A percentile compares a stretch with the other conserved stretches of the same genome.
Evolutionary conservation across 1,284 basidiomycete genomes (phyloP).

Genomic region (Wallemia hederae): DNA sequence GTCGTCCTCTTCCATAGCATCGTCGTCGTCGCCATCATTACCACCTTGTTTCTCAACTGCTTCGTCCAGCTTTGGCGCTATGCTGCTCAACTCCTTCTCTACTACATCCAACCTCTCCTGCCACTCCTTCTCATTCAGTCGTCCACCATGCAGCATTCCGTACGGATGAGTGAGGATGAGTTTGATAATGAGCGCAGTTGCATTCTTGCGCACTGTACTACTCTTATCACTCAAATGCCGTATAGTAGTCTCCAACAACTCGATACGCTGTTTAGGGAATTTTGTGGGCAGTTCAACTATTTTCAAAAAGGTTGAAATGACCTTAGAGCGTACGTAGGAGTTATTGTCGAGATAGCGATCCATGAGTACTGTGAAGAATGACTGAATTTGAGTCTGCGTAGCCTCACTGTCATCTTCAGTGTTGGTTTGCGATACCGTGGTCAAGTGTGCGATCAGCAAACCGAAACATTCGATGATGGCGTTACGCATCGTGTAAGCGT

Average conservation of each 20-base stretch:
- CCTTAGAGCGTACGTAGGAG: slow-evolving; percentile 70
- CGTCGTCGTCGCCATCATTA: slow-evolving; percentile 17
- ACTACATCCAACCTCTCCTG: slow-evolving; percentile 31
- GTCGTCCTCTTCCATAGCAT: slow-evolving; percentile 27
- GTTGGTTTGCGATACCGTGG: slow-evolving; percentile 26
- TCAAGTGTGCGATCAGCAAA: slow-evolving; percentile 44
- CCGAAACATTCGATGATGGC: slow-evolving; percentile 67
- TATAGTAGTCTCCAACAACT: slow-evolving; percentile 43
- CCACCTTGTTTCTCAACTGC: slow-evolving; percentile 17
- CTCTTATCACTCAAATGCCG: slow-evolving; percentile 71
- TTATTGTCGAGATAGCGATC: slow-evolving; percentile 68
- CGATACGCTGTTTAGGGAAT: slow-evolving; percentile 59
- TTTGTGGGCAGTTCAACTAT: slow-evolving; percentile 39
- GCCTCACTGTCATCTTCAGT: slow-evolving; percentile 27
- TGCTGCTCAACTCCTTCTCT: slow-evolving; percentile 25
- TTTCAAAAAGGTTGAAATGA: slow-evolving; percentile 42
- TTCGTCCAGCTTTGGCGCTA: slow-evolving; percentile 20
- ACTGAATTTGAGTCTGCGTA: slow-evolving; percentile 50
- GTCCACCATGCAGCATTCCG: slow-evolving; percentile 53
- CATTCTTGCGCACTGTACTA: slow-evolving; percentile 55
- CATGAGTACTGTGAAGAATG: slow-evolving; percentile 53
- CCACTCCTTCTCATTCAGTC: slow-evolving; percentile 44
- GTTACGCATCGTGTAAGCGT: slow-evolving; percentile 89
- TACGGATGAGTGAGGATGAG: slow-evolving; percentile 75
- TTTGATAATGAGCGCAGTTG: slow-evolving; percentile 45